phyloP scores from a whole-genome alignment of 2,329 filamentous ascomycete genomes.

The Aureobasidium sp. region DNA sequence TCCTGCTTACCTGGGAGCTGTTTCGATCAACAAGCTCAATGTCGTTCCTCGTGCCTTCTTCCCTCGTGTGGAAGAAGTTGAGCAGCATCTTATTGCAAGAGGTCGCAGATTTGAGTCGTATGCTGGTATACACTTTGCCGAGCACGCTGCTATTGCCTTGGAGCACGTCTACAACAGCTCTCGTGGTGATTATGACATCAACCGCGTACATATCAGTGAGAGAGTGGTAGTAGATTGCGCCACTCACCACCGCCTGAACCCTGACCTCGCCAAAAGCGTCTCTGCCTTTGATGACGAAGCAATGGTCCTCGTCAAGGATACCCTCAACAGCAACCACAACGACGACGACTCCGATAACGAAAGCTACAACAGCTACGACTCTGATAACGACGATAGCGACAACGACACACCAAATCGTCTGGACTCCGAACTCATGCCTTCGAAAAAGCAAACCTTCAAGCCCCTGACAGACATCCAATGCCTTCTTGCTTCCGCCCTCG shows the following conservation, averaged over 20 bases:
- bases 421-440: conserved; percentile 15
- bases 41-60: conserved; percentile 20
- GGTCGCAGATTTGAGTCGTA: conserved; percentile 19
- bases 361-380: background rate
- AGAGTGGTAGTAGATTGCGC: conserved; percentile 23
- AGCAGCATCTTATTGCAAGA: conserved; percentile 18
- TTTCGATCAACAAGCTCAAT: conserved; percentile 19
- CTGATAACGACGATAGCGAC: background rate
- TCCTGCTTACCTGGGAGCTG: conserved; percentile 17
- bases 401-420: background rate
- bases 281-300: conserved; percentile 15
- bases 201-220: conserved; percentile 21
- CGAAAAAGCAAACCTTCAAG: conserved; percentile 9
- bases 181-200: conserved; percentile 12
- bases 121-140: conserved; percentile 22
- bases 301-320: background rate
- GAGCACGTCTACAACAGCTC: conserved; percentile 10
- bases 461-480: conserved; percentile 18
- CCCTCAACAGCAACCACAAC: background rate
- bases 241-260: conserved; percentile 23
- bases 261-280: conserved; percentile 19
- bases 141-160: conserved; percentile 20
- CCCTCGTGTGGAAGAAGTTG: conserved; percentile 13
- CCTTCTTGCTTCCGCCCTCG: conserved; percentile 24
- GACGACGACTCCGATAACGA: background rate